These are phyloP conservation scores for Phytophthora capsici DNA, from an alignment of 352 stramenopile genomes.

Conservation along the genomic window DNA sequence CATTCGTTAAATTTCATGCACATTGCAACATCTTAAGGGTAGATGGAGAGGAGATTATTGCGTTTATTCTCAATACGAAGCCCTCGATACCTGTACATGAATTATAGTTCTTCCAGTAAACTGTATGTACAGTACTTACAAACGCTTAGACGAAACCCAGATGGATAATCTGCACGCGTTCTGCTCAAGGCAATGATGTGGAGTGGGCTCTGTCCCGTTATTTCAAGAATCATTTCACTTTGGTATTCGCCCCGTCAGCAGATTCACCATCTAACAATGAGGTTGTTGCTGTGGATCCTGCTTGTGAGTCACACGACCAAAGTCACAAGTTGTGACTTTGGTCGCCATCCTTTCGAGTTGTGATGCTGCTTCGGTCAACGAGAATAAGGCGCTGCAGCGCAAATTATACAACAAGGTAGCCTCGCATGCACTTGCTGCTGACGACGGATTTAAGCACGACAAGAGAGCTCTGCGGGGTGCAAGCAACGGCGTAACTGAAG, in stretches of 20 bases:
- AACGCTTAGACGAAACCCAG: too few relatives aligned
- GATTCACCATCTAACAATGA: background rate
- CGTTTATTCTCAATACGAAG: too few relatives aligned
- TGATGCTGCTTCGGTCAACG: background rate
- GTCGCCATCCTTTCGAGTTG: constrained; percentile 1
- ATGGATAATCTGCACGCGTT: background rate
- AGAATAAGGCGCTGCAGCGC: constrained; percentile 1
- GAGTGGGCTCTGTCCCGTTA: background rate
- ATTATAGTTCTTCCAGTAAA: too few relatives aligned
- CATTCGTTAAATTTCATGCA: too few relatives aligned
- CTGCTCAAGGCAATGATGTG: background rate
- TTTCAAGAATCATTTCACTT: background rate
- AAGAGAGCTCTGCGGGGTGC: background rate
- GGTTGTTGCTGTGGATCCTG: constrained; percentile 1
- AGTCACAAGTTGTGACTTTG: too few relatives aligned
- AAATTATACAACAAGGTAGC: background rate
- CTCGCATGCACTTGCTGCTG: background rate
- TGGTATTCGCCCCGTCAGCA: background rate
- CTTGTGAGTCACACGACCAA: too few relatives aligned
- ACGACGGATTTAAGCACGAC: background rate
- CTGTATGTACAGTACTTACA: too few relatives aligned
- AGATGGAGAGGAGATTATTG: too few relatives aligned
- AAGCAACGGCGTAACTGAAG: background rate
- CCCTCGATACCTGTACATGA: too few relatives aligned
- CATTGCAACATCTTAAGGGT: too few relatives aligned